Percentiles rank a stretch among this genome's conserved stretches.
Evolutionary conservation across 371 early-diverging fungal species (phyloP).

Genomic region (Zychaea mexicana): DNA sequence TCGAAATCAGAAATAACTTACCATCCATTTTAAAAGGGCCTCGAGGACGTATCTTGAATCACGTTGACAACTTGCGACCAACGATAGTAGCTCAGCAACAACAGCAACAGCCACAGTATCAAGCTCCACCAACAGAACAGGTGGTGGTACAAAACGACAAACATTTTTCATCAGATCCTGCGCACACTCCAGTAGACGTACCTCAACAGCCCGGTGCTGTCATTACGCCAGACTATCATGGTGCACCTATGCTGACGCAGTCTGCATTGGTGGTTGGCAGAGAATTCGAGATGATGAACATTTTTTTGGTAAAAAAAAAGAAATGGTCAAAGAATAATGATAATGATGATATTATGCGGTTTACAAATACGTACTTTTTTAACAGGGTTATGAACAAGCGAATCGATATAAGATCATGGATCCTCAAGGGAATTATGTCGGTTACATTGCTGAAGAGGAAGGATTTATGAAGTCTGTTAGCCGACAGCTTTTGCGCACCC

Average conservation of each 20-base stretch:
- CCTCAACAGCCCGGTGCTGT: conserved; percentile 32
- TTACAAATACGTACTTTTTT: too few species aligned
- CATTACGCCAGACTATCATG: conserved; percentile 36
- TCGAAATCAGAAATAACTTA: too few species aligned
- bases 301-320: conserved; percentile 47
- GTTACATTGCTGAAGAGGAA: conserved; percentile 83
- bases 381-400: conserved; percentile 88
- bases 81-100: background rate
- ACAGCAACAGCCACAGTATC: background rate
- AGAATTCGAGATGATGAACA: conserved; percentile 86
- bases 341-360: background rate
- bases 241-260: conserved; percentile 52
- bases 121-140: too few species aligned
- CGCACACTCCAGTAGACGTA: conserved; percentile 31
- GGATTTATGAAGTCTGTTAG: conserved; percentile 63
- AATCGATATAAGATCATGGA: conserved; percentile 85
- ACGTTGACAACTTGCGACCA: conserved; percentile 25
- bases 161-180: conserved; percentile 18
- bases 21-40: too few species aligned
- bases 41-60: conserved; percentile 38
- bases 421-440: conserved; percentile 69
- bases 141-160: conserved; percentile 9
- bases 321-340: background rate
- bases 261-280: conserved; percentile 73
- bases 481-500: conserved; percentile 78